Evolutionary conservation across 2,329 filamentous ascomycete species (phyloP).

Genomic region (Diaporthe aspalathi): DNA sequence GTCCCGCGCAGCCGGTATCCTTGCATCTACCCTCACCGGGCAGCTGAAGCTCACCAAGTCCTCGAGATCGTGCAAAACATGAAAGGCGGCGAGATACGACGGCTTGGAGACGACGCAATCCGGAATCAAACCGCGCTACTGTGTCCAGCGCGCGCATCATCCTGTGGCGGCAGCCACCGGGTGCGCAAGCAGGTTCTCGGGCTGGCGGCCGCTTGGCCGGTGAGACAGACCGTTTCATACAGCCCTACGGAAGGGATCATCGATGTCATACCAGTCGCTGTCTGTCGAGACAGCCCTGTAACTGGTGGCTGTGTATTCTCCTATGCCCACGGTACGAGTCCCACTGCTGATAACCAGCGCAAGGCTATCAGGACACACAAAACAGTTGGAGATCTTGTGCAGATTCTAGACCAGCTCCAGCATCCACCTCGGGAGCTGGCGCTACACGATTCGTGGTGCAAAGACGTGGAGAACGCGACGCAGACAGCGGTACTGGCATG

Average conservation of each 20-base stretch:
- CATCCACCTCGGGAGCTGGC: neutral
- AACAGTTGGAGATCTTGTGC: neutral
- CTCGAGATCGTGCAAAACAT: neutral
- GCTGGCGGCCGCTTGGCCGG: neutral
- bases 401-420: neutral
- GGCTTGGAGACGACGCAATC: neutral
- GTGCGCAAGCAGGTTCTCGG: neutral
- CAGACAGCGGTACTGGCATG: neutral
- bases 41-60: neutral
- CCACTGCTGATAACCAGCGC: neutral
- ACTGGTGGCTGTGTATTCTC: neutral
- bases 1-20: neutral
- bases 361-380: neutral
- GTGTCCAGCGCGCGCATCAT: neutral
- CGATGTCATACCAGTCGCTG: constrained; percentile 1
- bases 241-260: neutral
- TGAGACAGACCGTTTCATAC: neutral
- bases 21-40: neutral
- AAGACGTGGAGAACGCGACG: neutral
- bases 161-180: neutral
- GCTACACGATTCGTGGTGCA: neutral
- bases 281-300: neutral
- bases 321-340: neutral
- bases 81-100: neutral
- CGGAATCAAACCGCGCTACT: neutral